These are phyloP conservation scores for Spergularia marina DNA, from an alignment of 148 eudicot genomes.

Conservation along the genomic window DNA sequence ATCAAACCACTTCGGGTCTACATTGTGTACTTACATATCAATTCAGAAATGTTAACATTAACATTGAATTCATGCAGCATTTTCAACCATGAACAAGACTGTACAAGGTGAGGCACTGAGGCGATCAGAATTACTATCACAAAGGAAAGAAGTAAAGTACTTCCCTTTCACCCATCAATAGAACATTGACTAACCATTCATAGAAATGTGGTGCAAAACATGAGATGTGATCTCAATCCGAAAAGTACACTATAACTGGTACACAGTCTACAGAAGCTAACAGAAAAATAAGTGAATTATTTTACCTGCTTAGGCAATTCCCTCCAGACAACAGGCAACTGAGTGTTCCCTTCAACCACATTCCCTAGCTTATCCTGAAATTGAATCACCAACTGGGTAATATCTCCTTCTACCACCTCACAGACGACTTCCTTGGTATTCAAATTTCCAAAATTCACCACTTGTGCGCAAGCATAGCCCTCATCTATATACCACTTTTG, in stretches of 20 bases:
- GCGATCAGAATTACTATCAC: not conserved
- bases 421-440: slow-evolving; percentile 89
- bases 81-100: not conserved
- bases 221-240: not conserved
- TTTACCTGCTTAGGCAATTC: slow-evolving; percentile 81
- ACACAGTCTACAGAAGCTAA: not conserved
- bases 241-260: not conserved
- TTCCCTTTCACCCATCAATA: not conserved
- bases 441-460: slow-evolving; percentile 91
- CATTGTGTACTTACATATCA: no score
- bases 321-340: slow-evolving; percentile 52
- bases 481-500: slow-evolving; percentile 96
- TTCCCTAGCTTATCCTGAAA: slow-evolving; percentile 98
- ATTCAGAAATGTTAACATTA: not conserved
- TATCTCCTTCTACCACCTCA: slow-evolving; percentile 97
- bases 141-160: not conserved
- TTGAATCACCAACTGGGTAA: slow-evolving; percentile 79
- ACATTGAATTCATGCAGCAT: not conserved
- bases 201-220: not conserved
- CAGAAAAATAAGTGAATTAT: not conserved
- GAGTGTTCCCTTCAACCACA: slow-evolving; percentile 88
- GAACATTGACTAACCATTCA: not conserved
- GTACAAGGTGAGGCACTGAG: not conserved
- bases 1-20: not conserved
- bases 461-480: slow-evolving; percentile 89